Evolutionary conservation across 495 filamentous ascomycete species (phyloP).

Genomic region (Saxophila tyrrhenica): DNA sequence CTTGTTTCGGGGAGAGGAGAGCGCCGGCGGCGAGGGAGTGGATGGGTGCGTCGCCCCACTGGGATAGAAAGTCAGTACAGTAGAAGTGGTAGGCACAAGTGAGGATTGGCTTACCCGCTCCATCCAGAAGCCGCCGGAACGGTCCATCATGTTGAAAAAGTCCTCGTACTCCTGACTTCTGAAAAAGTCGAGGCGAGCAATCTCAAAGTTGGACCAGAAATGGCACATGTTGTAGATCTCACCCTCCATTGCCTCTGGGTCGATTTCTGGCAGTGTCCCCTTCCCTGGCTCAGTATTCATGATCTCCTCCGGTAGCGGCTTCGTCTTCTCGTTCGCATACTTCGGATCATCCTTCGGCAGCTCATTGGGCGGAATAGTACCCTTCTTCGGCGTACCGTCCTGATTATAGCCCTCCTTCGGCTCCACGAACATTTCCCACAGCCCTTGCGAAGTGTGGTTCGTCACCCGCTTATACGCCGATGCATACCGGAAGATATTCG

Average conservation of each 20-base stretch:
- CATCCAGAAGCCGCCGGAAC: slow-evolving; percentile 97
- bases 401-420: slow-evolving; percentile 32
- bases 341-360: slow-evolving; percentile 50
- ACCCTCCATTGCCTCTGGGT: slow-evolving; percentile 90
- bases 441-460: slow-evolving; percentile 78
- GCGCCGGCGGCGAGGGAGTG: slow-evolving; percentile 93
- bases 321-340: slow-evolving; percentile 37
- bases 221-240: slow-evolving; percentile 99
- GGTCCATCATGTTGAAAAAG: slow-evolving; percentile 99
- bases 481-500: slow-evolving; percentile 98
- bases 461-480: slow-evolving; percentile 94
- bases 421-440: slow-evolving; percentile 99
- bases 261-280: slow-evolving; percentile 63
- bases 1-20: slow-evolving; percentile 68
- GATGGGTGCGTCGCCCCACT: slow-evolving; percentile 99
- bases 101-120: slow-evolving; percentile 75
- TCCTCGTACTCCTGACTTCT: slow-evolving; percentile 93
- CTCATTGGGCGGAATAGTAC: slow-evolving; percentile 23
- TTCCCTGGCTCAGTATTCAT: slow-evolving; percentile 63
- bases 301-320: slow-evolving; percentile 74
- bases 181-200: slow-evolving; percentile 89
- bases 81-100: not conserved
- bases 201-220: slow-evolving; percentile 99
- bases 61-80: not conserved
- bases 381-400: slow-evolving; percentile 8